Base-by-base conservation (phyloP, 495 filamentous ascomycete genomes). In the Aspergillus baeticus region DNA sequence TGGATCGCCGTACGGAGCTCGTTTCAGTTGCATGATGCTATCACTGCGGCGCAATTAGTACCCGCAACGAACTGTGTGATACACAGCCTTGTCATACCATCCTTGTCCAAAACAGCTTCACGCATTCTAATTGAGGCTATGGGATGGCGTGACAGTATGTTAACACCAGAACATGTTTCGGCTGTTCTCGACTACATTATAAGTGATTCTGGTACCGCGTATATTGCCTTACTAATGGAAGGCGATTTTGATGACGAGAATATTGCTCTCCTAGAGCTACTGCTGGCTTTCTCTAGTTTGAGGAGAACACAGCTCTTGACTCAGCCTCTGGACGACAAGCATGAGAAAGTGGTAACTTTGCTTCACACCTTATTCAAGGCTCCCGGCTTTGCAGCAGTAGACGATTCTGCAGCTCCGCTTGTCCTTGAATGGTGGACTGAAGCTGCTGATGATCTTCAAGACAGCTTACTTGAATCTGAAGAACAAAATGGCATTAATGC, bases 381-480 rank as follows among this genome's bases (percentile, higher is more conserved):
- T 6, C 81, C 87, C 35, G 91, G 91, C 7, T 84, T 86, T 67
- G 84, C 90, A 3, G 86, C 86, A 4, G 83, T 83, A 21, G 90
- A 95, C 14, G 90, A 97, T 62, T 75, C 79, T 39, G 84, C 95
- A 37, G 91, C 90, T 38, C 81, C 87, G 2, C 81, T 84, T 4
- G 85, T 86, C 2, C 75, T 96, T 23, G 89, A 96, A 58, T 96
- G 93, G 71, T 96, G 92, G 92, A 87, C 79, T 10, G 77, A 74
- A 23, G 72, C 69, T 45, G 76, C 75, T 0, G 76, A 79, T 36
- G 65, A 63, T 21, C 53, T 76, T 3, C 66, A 70, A 20, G 71
- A 72, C 34, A 57, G 64, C 26, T 60, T 60, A 34, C 17, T 74
- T n/a, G 61, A 71, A 3, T 20, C 62, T 10, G 67, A 66, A 26